Evolutionary conservation across 352 stramenopile species (phyloP), one percentile per base, ranked within the genome.

Genomic region (Pythium dissimile): DNA sequence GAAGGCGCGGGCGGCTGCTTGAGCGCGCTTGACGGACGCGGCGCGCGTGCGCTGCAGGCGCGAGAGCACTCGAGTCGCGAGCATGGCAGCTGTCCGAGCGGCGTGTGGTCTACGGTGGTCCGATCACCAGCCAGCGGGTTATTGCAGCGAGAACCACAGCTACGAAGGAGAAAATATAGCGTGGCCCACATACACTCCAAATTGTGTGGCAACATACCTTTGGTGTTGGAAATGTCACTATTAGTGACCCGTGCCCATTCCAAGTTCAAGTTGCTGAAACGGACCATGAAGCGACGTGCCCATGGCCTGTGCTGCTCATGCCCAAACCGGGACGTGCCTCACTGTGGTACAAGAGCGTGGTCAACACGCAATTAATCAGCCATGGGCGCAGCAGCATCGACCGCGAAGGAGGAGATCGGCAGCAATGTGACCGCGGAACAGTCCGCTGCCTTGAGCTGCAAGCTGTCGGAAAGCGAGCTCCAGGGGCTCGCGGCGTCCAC

Each of bases 371-470:
- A n/a, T 27, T 10, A 5, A 3, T 55, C 24, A 9, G 23, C 4
- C 26, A 88, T 90, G 77, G 75, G 75, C 6, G 71, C 80, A 11
- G 80, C 80, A 11, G 80, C 80, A n/a, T 90, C 80, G 11, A 86
- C 72, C 51, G 72, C 65, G 26, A 69, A 78, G 32, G 77, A 88
- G 24, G 79, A 71, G 30, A 63, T 87, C 23, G 34, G 35, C 3
- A 20, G 13, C 16, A 47, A 21, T 18, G 18, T 28, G 11, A 28
- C 48, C 1, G 53, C 27, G 3, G 52, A 66, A 12, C 34, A 44
- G 18, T 27, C 7, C 9, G 11, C 34, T 3, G 73, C 69, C 18
- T 60, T 90, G 30, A 62, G 42, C 0, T 88, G 76, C 57, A 83
- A 80, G 37, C 78, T 88, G n/a, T 69, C 65, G 41, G 65, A 80